phyloP scores from a whole-genome alignment of 768 basidiomycete species.

The Pholiota conissans region DNA sequence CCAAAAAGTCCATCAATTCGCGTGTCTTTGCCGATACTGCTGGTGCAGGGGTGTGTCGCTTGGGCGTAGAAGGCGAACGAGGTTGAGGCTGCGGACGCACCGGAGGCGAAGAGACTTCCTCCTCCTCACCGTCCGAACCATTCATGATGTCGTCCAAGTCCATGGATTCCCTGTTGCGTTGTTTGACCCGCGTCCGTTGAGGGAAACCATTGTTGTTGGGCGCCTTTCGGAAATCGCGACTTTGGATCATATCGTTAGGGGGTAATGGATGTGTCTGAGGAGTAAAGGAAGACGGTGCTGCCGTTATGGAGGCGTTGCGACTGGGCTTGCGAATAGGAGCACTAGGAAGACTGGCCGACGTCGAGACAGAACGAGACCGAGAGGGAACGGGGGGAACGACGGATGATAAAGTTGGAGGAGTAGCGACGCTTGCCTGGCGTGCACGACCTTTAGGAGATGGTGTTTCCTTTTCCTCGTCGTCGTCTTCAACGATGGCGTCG shows the following conservation, averaged over 20 bases:
- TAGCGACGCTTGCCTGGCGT: constrained; percentile 47
- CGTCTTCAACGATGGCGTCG: constrained; percentile 68
- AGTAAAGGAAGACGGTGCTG: constrained; percentile 27
- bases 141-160: constrained; percentile 78
- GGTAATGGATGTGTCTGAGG: constrained; percentile 15
- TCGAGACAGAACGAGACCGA: constrained; percentile 43
- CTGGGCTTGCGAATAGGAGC: constrained; percentile 25
- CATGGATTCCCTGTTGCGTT: constrained; percentile 63
- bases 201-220: constrained; percentile 35
- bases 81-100: constrained; percentile 20
- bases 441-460: constrained; percentile 35
- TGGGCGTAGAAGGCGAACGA: constrained; percentile 20
- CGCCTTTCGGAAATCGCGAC: constrained; percentile 20
- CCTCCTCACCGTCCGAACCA: constrained; percentile 62
- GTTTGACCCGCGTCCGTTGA: constrained; percentile 49
- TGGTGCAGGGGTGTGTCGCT: constrained; percentile 17
- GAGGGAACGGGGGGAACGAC: constrained; percentile 28
- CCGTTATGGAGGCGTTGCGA: constrained; percentile 31
- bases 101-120: constrained; percentile 15
- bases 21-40: constrained; percentile 45
- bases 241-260: constrained; percentile 28
- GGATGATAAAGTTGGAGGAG: constrained; percentile 33
- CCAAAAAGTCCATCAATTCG: constrained; percentile 57
- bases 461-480: constrained; percentile 57
- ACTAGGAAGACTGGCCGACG: constrained; percentile 31